These are phyloP conservation scores for Dioszegia crocea DNA, from an alignment of 768 basidiomycete genomes.

Conservation along the genomic window DNA sequence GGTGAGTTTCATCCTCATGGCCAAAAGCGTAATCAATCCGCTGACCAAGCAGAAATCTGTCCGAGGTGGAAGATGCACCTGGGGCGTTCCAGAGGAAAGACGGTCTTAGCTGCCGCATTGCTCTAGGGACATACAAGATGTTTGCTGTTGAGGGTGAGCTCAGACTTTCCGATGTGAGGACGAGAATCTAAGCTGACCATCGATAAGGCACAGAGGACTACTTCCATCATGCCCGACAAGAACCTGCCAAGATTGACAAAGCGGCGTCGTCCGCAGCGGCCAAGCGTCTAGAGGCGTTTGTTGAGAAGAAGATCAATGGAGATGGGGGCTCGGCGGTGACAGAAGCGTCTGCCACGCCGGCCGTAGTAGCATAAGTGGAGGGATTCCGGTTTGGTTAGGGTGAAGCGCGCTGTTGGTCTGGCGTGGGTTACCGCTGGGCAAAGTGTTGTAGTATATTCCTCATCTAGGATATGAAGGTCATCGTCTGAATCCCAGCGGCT, in stretches of 20 bases:
- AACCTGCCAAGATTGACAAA: constrained; percentile 8
- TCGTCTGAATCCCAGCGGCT: too few relatives aligned
- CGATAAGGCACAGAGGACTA: constrained; percentile 40
- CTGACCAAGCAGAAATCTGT: constrained; percentile 4
- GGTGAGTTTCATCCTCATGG: constrained; percentile 14
- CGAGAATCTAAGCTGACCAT: not conserved
- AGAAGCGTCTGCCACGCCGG: not conserved
- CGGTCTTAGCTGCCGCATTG: constrained; percentile 47
- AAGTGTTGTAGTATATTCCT: too few relatives aligned
- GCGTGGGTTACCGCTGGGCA: too few relatives aligned
- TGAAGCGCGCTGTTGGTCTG: too few relatives aligned
- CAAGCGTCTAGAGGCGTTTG: constrained; percentile 21
- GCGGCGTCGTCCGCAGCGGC: constrained; percentile 6
- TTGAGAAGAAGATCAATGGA: constrained; percentile 11
- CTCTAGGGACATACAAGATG: constrained; percentile 47
- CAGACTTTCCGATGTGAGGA: not conserved
- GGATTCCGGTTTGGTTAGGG: too few relatives aligned
- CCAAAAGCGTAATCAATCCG: not conserved
- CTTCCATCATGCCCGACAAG: constrained; percentile 30
- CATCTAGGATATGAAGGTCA: too few relatives aligned
- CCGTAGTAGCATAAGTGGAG: too few relatives aligned
- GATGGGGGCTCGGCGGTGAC: not conserved
- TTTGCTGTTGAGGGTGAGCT: constrained; percentile 47
- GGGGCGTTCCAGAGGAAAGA: constrained; percentile 25
- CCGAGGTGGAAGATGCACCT: constrained; percentile 14